Evolutionary conservation across 176 grass and related monocot genomes (phyloP).

Genomic region (Eleusine coracana): DNA sequence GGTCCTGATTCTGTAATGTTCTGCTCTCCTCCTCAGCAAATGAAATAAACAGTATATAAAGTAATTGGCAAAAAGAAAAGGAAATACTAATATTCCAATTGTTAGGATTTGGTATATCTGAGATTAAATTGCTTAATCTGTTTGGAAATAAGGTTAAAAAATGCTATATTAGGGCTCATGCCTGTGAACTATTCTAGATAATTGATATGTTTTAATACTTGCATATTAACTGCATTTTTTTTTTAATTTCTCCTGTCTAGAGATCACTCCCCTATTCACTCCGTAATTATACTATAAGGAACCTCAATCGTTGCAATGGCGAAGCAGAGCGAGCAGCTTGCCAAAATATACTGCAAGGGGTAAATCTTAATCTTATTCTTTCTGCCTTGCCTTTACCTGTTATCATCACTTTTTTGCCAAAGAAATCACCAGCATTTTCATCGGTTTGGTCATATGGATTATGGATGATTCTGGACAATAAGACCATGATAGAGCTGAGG

Average conservation of each 20-base stretch:
- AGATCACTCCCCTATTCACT: constrained; percentile 73
- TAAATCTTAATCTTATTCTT: constrained; percentile 30
- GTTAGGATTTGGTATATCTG: neutral
- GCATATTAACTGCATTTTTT: constrained; percentile 43
- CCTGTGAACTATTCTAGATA: neutral
- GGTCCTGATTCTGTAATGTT: constrained; percentile 52
- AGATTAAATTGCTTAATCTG: constrained; percentile 5
- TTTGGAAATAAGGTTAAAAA: constrained; percentile 19
- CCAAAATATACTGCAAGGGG: constrained; percentile 68
- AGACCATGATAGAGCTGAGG: neutral
- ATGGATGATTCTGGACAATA: neutral
- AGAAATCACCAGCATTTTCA: neutral
- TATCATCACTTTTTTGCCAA: constrained; percentile 20
- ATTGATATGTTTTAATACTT: constrained; percentile 19
- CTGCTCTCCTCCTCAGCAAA: constrained; percentile 17
- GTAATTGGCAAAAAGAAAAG: neutral
- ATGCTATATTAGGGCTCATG: neutral
- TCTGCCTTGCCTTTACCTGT: neutral
- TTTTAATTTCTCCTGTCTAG: constrained; percentile 53
- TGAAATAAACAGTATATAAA: constrained; percentile 12
- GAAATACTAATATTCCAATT: neutral
- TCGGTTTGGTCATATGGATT: constrained; percentile 2
- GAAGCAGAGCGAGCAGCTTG: constrained; percentile 67
- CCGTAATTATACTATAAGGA: constrained; percentile 66
- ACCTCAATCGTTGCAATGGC: constrained; percentile 77